phyloP scores from a whole-genome alignment of 352 stramenopile genomes.

The Phytophthora hybrid region DNA sequence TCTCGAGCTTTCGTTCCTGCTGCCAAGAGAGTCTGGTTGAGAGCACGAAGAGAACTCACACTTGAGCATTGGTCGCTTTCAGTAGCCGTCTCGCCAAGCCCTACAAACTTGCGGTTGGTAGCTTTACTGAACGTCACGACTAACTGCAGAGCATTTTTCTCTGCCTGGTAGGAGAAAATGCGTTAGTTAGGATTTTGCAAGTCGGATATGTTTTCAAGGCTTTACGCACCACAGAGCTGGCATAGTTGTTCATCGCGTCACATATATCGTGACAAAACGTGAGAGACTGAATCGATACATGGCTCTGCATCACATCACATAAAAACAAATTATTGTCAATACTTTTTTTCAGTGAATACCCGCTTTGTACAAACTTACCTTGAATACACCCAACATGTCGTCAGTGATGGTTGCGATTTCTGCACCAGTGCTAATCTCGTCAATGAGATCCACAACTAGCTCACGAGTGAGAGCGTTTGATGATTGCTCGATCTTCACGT shows the following conservation, averaged over 20 bases:
- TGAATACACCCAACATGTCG: constrained; percentile 74
- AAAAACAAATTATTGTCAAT: background rate
- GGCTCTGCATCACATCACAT: constrained; percentile 50
- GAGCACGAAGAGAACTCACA: constrained; percentile 68
- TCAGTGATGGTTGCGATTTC: constrained; percentile 79
- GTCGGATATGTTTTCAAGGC: background rate
- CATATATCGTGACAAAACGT: constrained; percentile 68
- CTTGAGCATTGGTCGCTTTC: constrained; percentile 70
- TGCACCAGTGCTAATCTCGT: constrained; percentile 66
- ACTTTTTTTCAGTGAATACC: background rate
- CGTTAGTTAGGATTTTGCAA: constrained; percentile 7
- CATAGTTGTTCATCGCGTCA: constrained; percentile 46
- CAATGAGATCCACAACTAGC: constrained; percentile 61
- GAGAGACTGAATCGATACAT: constrained; percentile 76
- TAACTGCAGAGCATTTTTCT: constrained; percentile 78
- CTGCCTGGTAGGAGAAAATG: constrained; percentile 42
- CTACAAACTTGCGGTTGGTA: constrained; percentile 61
- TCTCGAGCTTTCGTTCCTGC: constrained; percentile 58
- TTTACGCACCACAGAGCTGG: constrained; percentile 41
- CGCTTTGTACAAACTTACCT: constrained; percentile 48
- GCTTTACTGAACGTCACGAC: constrained; percentile 80
- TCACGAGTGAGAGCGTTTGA: constrained; percentile 46
- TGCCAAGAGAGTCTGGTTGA: constrained; percentile 78
- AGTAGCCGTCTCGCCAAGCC: constrained; percentile 38
- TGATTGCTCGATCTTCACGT: constrained; percentile 8